Base-by-base conservation (phyloP, 202 grass and related monocot species). In the Zizania palustris region DNA sequence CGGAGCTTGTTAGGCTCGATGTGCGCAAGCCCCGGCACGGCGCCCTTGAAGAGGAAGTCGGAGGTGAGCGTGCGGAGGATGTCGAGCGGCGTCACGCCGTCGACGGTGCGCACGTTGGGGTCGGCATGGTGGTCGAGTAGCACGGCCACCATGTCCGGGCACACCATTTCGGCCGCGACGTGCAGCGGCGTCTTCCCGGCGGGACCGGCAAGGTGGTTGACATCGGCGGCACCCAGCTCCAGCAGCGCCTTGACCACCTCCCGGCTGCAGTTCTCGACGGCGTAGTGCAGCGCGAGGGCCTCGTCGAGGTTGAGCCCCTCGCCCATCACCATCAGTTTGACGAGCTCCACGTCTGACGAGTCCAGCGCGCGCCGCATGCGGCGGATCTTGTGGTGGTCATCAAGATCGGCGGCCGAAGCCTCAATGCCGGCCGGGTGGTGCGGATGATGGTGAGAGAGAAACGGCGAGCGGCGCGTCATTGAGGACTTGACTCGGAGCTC, bases 321-420 rank as follows among this genome's bases (percentile, higher is more conserved):
- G 3, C 94, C 91, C 94, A 97, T 97, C 35, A 97, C 91, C 94
- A 97, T 97, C 46, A 97, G 85, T 83, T 94, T 93, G 5, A 97
- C 94, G 11, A 97, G 94, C 76, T 97, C 94, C 0, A 97, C 94
- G 83, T 97, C 91, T 0, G 91, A 94, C 0, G 91, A 94, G 60
- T 98, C 95, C 2, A 98, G 87, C 4, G 95, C 95, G 7, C 95
- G 95, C 22, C 95, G 84, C 95, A 98, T 98, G 54, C 95, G 95
- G 8, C 87, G 91, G 73, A 98, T 94, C 85, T 98, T 98, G 66
- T 98, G 85, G 76, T 94, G 91, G 55, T 92, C 80, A 66, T 94
- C 87, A 3, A 92, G 19, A 22, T 91, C 86, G 2, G 59, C 76
- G 1, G 75, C 42, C 16, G 86, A 46, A 7, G 79, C 21, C 3